phyloP scores from a whole-genome alignment of 768 basidiomycete species.

The Lepiota venenata region DNA sequence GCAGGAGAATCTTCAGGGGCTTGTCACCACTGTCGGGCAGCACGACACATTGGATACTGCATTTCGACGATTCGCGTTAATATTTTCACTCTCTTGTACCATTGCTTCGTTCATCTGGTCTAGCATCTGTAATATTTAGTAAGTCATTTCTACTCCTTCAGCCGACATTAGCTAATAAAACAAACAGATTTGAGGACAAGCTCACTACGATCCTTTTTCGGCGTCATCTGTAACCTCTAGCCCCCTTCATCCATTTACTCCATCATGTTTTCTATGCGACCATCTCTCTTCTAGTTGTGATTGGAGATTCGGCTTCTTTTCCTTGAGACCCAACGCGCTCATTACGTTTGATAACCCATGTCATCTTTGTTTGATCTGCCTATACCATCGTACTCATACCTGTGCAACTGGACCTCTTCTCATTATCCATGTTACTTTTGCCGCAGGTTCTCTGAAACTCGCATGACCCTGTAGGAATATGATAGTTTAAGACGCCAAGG shows the following conservation, averaged over 20 bases:
- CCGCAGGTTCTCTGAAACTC: neutral
- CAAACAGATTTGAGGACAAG: neutral
- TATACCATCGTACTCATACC: neutral
- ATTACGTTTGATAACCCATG: neutral
- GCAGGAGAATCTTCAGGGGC: constrained; percentile 52
- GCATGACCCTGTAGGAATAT: no score
- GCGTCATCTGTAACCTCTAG: neutral
- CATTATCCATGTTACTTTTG: neutral
- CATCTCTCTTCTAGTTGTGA: no score
- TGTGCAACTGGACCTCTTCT: constrained; percentile 1
- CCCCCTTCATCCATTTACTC: neutral
- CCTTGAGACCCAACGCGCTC: no score
- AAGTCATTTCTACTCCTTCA: neutral
- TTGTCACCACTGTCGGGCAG: constrained; percentile 28
- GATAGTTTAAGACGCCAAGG: no score
- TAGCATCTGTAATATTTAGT: constrained; percentile 10
- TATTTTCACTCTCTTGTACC: neutral
- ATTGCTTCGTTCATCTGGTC: neutral
- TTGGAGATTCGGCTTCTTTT: no score
- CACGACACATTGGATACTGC: constrained; percentile 9
- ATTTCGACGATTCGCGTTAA: constrained; percentile 9
- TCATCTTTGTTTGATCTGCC: neutral
- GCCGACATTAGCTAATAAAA: neutral
- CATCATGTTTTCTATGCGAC: neutral
- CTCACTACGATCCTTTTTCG: constrained; percentile 6